Conservation (phyloP, 768 basidiomycete species). For the Macrolepiota dolichaula region DNA sequence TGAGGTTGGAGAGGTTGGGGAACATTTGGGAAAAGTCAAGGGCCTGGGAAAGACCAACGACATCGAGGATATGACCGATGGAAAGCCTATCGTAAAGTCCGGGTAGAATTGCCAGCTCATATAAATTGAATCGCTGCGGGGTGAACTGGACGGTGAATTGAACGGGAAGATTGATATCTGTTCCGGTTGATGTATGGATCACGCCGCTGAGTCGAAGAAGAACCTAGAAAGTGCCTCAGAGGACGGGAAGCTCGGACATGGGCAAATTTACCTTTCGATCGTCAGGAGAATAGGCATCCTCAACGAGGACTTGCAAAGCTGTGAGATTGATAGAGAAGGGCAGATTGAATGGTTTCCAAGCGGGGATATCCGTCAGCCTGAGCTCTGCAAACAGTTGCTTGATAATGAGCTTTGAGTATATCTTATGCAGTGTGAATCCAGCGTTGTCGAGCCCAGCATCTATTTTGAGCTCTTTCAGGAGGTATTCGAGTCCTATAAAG, state of each 20-base stretch:
- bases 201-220: not conserved
- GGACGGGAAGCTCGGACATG: not conserved
- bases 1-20: not conserved
- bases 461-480: not conserved
- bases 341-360: not conserved
- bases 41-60: not conserved
- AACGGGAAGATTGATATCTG: not conserved
- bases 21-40: not conserved
- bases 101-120: not conserved
- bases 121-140: not conserved
- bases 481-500: not conserved
- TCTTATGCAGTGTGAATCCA: not conserved
- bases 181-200: not conserved
- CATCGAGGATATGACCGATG: not conserved
- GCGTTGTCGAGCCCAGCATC: not conserved
- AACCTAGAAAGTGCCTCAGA: not conserved
- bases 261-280: not conserved
- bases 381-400: not conserved
- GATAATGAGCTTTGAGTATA: not conserved
- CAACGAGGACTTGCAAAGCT: not conserved
- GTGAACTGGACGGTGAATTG: not conserved
- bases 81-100: not conserved
- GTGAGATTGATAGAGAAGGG: not conserved
- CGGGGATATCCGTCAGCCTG: not conserved
- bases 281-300: not conserved